Conservation (phyloP, 345 rosid genomes). For the Citrus glauca region DNA sequence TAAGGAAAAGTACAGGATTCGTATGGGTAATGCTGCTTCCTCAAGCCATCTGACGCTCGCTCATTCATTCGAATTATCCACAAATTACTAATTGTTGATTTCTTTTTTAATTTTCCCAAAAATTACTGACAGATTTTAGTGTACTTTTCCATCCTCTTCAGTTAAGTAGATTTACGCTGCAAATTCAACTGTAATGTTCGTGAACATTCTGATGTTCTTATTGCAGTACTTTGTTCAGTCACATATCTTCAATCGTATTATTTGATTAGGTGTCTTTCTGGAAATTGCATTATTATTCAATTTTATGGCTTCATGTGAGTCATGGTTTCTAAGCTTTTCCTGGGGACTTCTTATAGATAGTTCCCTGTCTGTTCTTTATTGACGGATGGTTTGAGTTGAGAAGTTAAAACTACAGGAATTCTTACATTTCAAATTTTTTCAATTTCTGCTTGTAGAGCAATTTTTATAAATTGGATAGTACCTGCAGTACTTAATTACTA, state of each 20-base stretch:
- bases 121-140: background rate
- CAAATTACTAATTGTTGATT: background rate
- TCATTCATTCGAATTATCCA: background rate
- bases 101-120: background rate
- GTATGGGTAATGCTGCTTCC: slow-evolving; percentile 49
- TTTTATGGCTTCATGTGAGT: too few relatives aligned
- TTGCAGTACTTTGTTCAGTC: background rate
- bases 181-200: background rate
- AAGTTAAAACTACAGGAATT: too few relatives aligned
- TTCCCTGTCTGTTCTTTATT: too few relatives aligned
- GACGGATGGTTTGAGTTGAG: too few relatives aligned
- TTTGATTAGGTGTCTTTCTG: background rate
- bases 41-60: background rate
- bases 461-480: background rate
- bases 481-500: background rate
- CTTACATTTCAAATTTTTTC: background rate
- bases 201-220: background rate
- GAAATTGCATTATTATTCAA: too few relatives aligned
- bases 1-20: slow-evolving; percentile 44
- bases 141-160: too few relatives aligned
- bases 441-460: background rate
- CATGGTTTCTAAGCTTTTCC: too few relatives aligned
- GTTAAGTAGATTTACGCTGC: background rate
- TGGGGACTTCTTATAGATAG: too few relatives aligned
- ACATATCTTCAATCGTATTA: background rate